These are phyloP conservation scores for Cordyceps tenuipes DNA, from an alignment of 2,329 filamentous ascomycete genomes.

Conservation along the genomic window DNA sequence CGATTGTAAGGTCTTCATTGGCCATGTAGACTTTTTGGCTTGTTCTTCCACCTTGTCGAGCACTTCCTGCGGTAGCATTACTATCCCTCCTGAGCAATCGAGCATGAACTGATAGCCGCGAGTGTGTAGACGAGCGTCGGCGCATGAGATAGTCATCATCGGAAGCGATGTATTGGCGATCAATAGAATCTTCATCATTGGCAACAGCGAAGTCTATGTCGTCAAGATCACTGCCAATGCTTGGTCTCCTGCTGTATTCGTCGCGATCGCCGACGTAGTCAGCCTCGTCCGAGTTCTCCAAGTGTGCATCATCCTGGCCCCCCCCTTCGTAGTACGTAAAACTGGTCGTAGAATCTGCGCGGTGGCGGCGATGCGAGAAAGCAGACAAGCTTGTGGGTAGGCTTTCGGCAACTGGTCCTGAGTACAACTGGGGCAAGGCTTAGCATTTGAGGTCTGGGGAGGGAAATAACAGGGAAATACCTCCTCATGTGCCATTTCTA, in stretches of 20 bases:
- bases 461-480: slow-evolving; percentile 32
- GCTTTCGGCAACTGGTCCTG: slow-evolving; percentile 89
- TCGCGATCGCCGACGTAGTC: neutral
- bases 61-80: slow-evolving; percentile 58
- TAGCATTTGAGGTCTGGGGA: neutral
- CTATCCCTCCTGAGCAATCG: slow-evolving; percentile 67
- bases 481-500: slow-evolving; percentile 98
- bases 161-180: slow-evolving; percentile 32
- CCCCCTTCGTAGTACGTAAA: slow-evolving; percentile 84
- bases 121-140: slow-evolving; percentile 55
- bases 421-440: slow-evolving; percentile 53
- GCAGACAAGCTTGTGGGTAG: slow-evolving; percentile 91
- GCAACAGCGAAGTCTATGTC: slow-evolving; percentile 32
- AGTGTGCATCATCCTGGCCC: slow-evolving; percentile 42
- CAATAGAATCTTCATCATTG: slow-evolving; percentile 30
- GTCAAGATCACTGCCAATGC: slow-evolving; percentile 30
- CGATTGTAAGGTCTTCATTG: slow-evolving; percentile 90
- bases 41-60: slow-evolving; percentile 52
- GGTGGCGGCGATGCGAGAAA: slow-evolving; percentile 73
- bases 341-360: slow-evolving; percentile 78
- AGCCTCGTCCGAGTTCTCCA: slow-evolving; percentile 21
- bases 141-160: slow-evolving; percentile 42
- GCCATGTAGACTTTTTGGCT: slow-evolving; percentile 90
- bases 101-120: slow-evolving; percentile 46
- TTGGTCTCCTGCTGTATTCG: slow-evolving; percentile 18